Percentiles rank a stretch among this genome's conserved stretches.
Conservation (phyloP, 441 rosid genomes). For the Hura crepitans region DNA sequence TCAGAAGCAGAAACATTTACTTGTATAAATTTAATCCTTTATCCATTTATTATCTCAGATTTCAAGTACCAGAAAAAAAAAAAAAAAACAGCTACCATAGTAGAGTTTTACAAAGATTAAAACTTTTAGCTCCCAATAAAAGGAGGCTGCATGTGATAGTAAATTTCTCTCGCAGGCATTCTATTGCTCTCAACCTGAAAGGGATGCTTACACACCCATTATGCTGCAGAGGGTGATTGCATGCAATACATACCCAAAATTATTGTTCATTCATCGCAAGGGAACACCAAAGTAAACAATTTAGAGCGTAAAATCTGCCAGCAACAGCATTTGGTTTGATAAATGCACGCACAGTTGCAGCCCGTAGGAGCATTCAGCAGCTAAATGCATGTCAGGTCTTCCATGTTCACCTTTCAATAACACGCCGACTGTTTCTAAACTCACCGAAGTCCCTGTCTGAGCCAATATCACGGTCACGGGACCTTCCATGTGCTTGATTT, state of each 20-base stretch:
- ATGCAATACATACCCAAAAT: not conserved
- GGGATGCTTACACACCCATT: not conserved
- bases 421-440: slow-evolving; percentile 47
- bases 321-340: not conserved
- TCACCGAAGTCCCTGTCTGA: slow-evolving; percentile 26
- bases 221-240: not conserved
- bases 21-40: too few species aligned
- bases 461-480: slow-evolving; percentile 15
- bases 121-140: too few species aligned
- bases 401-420: slow-evolving; percentile 42
- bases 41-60: too few species aligned
- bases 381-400: not conserved
- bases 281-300: not conserved
- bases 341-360: not conserved
- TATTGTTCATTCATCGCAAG: not conserved
- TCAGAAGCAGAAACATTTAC: too few species aligned
- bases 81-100: too few species aligned
- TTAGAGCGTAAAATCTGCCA: not conserved
- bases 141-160: too few species aligned
- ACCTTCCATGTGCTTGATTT: slow-evolving; percentile 23
- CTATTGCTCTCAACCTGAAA: not conserved
- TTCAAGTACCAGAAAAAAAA: too few species aligned
- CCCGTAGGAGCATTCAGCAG: not conserved
- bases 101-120: too few species aligned
- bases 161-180: too few species aligned